Evolutionary conservation across 75 land plant genomes (phyloP), one percentile per base, ranked within the genome.

Genomic region (Picea sitchensis): DNA sequence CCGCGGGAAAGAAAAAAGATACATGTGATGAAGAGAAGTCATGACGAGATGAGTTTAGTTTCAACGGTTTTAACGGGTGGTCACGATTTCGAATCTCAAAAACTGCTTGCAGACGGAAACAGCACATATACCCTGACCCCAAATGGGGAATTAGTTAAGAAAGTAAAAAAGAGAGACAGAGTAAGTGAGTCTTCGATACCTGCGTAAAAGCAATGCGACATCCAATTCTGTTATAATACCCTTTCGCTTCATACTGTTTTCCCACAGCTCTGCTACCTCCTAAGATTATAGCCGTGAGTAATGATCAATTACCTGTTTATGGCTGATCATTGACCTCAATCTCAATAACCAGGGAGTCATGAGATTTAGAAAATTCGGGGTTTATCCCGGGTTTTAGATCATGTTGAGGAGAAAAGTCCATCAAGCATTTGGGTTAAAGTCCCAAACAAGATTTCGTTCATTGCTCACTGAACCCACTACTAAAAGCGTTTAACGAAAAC

Each of bases 151-250:
- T 44, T 2, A 67, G 15, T 2, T 5, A 67, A 68, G 44, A 7
- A 7, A 18, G 54, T 11, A 2, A 71, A 18, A 41, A 7, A 71
- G 0, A 3, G n/a, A 4, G 34, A 34, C 5, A 4, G 44, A 2
- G 7, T 11, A 8, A 71, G n/a, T 17, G 21, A 71, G 38, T 54
- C 51, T 38, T 38, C 38, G 34, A 41, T 69, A 69, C 73, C 73
- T 71, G 73, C 73, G 73, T 47, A 71, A 20, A 44, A 71, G 73
- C 54, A 71, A 71, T 8, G 73, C 73, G 9, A 71, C 73, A 2
- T 71, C 73, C 73, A 14, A 20, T 41, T 71, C 73, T 44, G 54
- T 18, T 71, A 71, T 71, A 0, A 8, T 17, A 5, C 51, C 51
- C 54, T 71, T 71, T 36, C 51, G 51, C 54, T 44, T 71, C 73